Evolutionary conservation across 2,329 filamentous ascomycete species (phyloP).

Genomic region (Westerdykella aurantiaca): DNA sequence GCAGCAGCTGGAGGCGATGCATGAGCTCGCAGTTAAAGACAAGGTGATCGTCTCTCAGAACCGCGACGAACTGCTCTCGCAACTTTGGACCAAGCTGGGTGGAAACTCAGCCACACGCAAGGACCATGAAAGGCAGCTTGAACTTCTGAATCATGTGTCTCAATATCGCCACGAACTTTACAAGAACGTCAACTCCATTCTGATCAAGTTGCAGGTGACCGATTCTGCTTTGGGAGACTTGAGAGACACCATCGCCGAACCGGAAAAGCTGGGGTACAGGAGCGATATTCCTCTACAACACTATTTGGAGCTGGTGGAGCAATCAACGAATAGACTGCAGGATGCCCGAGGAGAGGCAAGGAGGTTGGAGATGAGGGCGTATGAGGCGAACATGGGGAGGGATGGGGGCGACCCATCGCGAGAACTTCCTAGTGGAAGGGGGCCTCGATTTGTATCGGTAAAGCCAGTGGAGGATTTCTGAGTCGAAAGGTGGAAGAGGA

Average conservation of each 20-base stretch:
- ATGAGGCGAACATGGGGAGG: constrained; percentile 13
- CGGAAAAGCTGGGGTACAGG: constrained; percentile 53
- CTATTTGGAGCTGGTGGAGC: constrained; percentile 69
- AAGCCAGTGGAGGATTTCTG: neutral
- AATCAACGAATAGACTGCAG: constrained; percentile 67
- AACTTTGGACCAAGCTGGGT: constrained; percentile 69
- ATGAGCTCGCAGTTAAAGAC: constrained; percentile 61
- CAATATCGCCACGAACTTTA: constrained; percentile 61
- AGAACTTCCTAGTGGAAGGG: neutral
- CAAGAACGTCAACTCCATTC: constrained; percentile 60
- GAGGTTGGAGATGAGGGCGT: constrained; percentile 53
- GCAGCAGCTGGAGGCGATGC: constrained; percentile 62
- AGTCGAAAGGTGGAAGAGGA: too few relatives aligned
- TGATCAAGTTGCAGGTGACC: constrained; percentile 70
- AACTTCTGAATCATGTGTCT: constrained; percentile 60
- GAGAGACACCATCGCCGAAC: constrained; percentile 62
- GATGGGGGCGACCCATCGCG: neutral
- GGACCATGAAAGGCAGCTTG: constrained; percentile 58
- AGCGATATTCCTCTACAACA: constrained; percentile 60
- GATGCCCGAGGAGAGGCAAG: constrained; percentile 55
- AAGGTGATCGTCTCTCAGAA: constrained; percentile 53
- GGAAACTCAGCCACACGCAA: constrained; percentile 58
- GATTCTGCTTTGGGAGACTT: constrained; percentile 65
- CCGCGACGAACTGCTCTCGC: constrained; percentile 61
- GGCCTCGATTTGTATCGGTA: neutral